Conservation (phyloP, 2,329 filamentous ascomycete species). For the Cladobotryum mycophilum region DNA sequence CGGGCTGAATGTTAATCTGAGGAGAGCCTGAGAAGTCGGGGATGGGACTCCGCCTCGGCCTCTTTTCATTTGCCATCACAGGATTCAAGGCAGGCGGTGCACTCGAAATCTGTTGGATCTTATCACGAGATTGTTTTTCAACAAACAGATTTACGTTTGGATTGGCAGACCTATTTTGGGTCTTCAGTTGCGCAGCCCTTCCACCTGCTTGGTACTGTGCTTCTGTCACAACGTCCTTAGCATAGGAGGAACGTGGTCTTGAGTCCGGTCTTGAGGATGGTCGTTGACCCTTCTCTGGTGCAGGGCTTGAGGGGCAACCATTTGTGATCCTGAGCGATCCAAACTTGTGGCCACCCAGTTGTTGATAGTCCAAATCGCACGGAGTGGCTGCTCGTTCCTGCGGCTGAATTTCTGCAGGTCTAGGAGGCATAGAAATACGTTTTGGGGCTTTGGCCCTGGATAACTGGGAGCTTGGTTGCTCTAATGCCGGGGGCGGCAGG, state of each 20-base stretch:
- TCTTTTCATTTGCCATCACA: too few relatives aligned
- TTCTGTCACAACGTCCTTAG: not conserved
- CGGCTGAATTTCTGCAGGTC: slow-evolving; percentile 11
- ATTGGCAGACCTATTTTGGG: not conserved
- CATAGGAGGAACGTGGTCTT: slow-evolving; percentile 1
- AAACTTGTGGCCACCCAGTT: slow-evolving; percentile 56
- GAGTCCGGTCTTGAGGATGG: not conserved
- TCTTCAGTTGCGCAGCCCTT: slow-evolving; percentile 3
- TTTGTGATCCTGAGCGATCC: slow-evolving; percentile 59
- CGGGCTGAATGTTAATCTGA: too few relatives aligned
- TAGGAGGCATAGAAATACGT: slow-evolving; percentile 29
- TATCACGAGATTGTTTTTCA: not conserved
- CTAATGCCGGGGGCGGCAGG: slow-evolving; percentile 21
- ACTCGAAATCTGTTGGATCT: too few relatives aligned
- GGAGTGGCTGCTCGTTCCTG: slow-evolving; percentile 31
- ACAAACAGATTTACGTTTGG: slow-evolving; percentile 9
- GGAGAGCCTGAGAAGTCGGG: too few relatives aligned
- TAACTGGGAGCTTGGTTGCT: not conserved
- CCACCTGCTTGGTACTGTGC: not conserved
- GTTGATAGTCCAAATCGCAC: slow-evolving; percentile 50
- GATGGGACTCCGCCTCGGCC: too few relatives aligned
- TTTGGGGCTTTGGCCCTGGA: slow-evolving; percentile 13
- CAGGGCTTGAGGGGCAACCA: slow-evolving; percentile 43
- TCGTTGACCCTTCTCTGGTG: slow-evolving; percentile 1
- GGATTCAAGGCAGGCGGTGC: too few relatives aligned